Evolutionary conservation across 2,329 filamentous ascomycete genomes (phyloP).

Genomic region (Keithomyces neogunnii): DNA sequence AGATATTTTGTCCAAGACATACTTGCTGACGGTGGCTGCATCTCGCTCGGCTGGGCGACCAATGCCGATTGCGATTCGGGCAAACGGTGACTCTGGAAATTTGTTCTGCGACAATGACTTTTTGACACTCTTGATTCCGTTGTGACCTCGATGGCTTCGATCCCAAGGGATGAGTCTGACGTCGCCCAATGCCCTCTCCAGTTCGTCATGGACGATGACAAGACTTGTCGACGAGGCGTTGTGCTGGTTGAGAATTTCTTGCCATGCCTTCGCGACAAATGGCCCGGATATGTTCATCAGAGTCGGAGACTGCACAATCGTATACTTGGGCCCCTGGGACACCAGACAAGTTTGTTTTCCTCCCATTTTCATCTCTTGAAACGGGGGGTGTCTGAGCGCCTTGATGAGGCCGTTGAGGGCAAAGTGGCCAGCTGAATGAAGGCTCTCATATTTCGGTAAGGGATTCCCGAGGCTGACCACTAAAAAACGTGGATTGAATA

Average conservation of each 20-base stretch:
- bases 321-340: constrained; percentile 44
- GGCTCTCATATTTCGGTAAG: constrained; percentile 62
- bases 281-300: constrained; percentile 81
- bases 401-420: constrained; percentile 55
- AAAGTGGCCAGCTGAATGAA: constrained; percentile 82
- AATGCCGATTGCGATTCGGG: constrained; percentile 73
- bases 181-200: constrained; percentile 63
- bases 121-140: constrained; percentile 63
- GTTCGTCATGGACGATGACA: constrained; percentile 81
- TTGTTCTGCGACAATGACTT: constrained; percentile 34
- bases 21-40: constrained; percentile 57
- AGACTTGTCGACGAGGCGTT: constrained; percentile 36
- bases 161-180: constrained; percentile 57
- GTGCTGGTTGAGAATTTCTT: constrained; percentile 37
- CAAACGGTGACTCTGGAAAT: constrained; percentile 35
- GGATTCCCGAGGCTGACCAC: constrained; percentile 87
- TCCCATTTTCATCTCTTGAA: constrained; percentile 38
- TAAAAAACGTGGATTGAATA: constrained; percentile 50
- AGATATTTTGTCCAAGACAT: constrained; percentile 66
- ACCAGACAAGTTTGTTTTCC: constrained; percentile 44
- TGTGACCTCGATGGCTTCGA: constrained; percentile 61
- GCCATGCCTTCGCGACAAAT: constrained; percentile 59
- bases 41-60: constrained; percentile 69
- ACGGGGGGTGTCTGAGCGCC: constrained; percentile 35
- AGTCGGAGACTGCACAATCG: constrained; percentile 64